These are phyloP conservation scores for Chrysanthemum seticuspe DNA, from an alignment of 129 eudicot genomes.

Conservation along the genomic window DNA sequence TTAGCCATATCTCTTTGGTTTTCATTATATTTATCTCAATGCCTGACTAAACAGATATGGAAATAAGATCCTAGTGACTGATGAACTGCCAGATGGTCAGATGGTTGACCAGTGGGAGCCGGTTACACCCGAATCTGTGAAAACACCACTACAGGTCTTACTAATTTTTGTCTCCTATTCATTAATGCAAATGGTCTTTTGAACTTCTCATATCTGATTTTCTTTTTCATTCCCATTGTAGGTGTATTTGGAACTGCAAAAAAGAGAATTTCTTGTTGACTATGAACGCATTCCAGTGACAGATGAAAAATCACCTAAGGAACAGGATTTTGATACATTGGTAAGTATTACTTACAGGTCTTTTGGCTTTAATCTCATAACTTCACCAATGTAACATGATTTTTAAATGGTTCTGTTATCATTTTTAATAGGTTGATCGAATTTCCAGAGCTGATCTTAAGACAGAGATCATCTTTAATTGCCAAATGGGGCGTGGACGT, in stretches of 20 bases:
- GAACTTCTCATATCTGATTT: background rate
- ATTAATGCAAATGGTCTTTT: conserved; percentile 11
- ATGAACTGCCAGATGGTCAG: conserved; percentile 98
- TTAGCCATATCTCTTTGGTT: conserved; percentile 3
- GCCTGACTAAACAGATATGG: conserved; percentile 65
- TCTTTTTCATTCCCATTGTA: conserved; percentile 26
- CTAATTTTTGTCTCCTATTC: conserved; percentile 7
- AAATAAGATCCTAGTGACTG: conserved; percentile 96
- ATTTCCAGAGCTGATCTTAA: conserved; percentile 70
- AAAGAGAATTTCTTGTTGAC: conserved; percentile 61
- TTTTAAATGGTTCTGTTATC: conserved; percentile 13
- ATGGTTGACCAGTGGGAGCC: conserved; percentile 99
- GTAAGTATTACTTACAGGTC: conserved; percentile 40
- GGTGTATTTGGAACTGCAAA: conserved; percentile 88
- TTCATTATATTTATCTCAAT: conserved; percentile 21
- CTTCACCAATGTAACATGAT: conserved; percentile 9
- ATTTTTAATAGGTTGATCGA: conserved; percentile 58
- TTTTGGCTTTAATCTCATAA: background rate
- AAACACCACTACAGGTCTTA: conserved; percentile 88
- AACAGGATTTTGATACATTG: conserved; percentile 92
- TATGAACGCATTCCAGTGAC: conserved; percentile 96
- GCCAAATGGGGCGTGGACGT: conserved; percentile 99
- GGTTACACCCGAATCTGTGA: conserved; percentile 74
- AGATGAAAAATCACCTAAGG: conserved; percentile 96
- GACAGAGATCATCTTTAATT: conserved; percentile 81